Evolutionary conservation across 257 asterid species (phyloP), one percentile per base, ranked within the genome.

Genomic region (Gentiana dahurica): DNA sequence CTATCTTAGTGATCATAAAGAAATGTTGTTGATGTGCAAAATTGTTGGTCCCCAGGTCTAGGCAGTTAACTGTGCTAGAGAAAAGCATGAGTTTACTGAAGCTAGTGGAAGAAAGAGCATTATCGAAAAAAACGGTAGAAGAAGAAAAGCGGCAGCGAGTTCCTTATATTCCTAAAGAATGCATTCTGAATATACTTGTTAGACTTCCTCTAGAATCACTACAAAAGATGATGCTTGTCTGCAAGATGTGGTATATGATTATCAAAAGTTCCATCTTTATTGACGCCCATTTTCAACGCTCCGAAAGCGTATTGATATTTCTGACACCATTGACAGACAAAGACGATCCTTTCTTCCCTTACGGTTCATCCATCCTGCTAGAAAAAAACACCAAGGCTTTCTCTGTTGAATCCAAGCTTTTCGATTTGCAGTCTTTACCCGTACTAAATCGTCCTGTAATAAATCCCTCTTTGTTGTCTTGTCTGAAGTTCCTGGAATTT

Each of bases 191-290:
- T 60, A 73, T 77, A 70, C 71, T 65, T 64, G 56, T 68, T 50
- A 63, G 73, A 50, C 87, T 81, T 53, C 87, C 87, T 35, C 66
- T 73, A n/a, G 77, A 75, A 59, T 68, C 75, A 35, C 52, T 81
- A 11, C 49, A 62, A 12, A 53, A 13, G 38, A 60, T 73, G 8
- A 69, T 77, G 61, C 67, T 72, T 61, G 74, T 77, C 45, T 77
- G 76, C 32, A 81, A 81, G 72, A 44, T 47, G 5, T 81, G 84
- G 87, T 68, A 65, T 49, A 62, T 43, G 65, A 70, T 80, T 65
- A 64, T 77, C 56, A 74, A 62, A 44, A 53, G 57, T 52, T 70
- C 61, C 6, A 12, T 39, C 52, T 77, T 80, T 44, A 59, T 68
- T 6, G 38, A 65, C 36, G 74, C 72, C 8, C 77, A 77, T 69